These are phyloP conservation scores for Syzygium oleosum DNA, from an alignment of 345 rosid species.

Conservation along the genomic window DNA sequence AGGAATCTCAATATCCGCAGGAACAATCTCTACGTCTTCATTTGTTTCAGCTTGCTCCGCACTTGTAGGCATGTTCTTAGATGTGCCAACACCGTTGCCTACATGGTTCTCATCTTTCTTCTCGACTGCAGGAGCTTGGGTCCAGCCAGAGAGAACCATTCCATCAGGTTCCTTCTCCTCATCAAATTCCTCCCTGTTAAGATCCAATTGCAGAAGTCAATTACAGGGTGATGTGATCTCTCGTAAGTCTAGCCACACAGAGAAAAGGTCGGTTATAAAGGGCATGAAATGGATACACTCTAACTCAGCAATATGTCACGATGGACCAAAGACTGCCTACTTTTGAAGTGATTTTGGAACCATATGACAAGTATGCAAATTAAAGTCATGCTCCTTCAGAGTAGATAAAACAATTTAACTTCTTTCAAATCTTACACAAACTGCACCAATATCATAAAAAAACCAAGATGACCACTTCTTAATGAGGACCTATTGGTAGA, in stretches of 20 bases:
- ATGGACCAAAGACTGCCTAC: neutral
- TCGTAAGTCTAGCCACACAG: neutral
- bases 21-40: neutral
- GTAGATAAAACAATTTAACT: neutral
- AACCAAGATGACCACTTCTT: neutral
- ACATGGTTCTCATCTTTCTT: slow-evolving; percentile 22
- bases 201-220: neutral
- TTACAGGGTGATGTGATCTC: neutral
- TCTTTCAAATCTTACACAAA: neutral
- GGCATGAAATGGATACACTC: neutral
- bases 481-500: neutral
- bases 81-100: slow-evolving; percentile 50
- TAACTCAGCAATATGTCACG: neutral
- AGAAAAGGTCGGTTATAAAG: neutral
- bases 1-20: neutral
- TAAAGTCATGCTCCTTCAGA: neutral
- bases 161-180: slow-evolving; percentile 97
- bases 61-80: slow-evolving; percentile 9
- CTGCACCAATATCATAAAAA: neutral
- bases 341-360: neutral
- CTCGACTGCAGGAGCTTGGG: slow-evolving; percentile 35
- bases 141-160: slow-evolving; percentile 93
- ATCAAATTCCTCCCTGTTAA: slow-evolving; percentile 76
- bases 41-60: neutral
- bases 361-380: neutral